Evolutionary conservation across 495 filamentous ascomycete species (phyloP).

Genomic region (Penicillium chermesinum): DNA sequence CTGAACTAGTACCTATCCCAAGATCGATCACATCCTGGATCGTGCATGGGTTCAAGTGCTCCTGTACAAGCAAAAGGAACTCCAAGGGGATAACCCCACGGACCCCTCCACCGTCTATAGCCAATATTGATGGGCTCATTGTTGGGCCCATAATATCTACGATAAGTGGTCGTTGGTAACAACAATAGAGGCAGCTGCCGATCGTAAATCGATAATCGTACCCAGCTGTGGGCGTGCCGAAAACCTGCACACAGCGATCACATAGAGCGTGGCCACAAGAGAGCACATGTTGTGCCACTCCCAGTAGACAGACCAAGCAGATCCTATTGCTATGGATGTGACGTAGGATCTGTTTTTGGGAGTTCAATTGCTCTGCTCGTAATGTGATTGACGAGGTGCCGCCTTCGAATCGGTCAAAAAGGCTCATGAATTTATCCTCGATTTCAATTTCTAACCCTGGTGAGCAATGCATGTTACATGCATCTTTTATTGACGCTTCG

Average conservation of each 20-base stretch:
- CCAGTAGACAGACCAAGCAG: conserved; percentile 24
- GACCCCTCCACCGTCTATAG: conserved; percentile 31
- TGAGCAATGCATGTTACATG: background rate
- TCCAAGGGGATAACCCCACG: conserved; percentile 31
- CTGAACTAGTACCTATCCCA: conserved; percentile 28
- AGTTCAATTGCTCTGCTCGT: conserved; percentile 8
- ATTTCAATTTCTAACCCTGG: background rate
- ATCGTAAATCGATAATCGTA: conserved; percentile 21
- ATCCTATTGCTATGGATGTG: conserved; percentile 10
- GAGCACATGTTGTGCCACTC: conserved; percentile 22
- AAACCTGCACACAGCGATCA: conserved; percentile 24
- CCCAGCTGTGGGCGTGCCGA: conserved; percentile 8
- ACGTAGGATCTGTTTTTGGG: conserved; percentile 7
- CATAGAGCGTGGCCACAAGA: conserved; percentile 27
- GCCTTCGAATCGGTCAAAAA: background rate
- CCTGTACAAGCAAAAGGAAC: conserved; percentile 28
- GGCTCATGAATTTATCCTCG: background rate
- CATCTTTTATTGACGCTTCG: background rate
- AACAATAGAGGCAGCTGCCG: conserved; percentile 15
- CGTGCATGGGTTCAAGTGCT: conserved; percentile 16
- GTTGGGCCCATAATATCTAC: conserved; percentile 29
- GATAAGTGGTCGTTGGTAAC: conserved; percentile 8
- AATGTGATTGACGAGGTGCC: conserved; percentile 9
- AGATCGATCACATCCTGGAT: conserved; percentile 31
- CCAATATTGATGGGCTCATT: conserved; percentile 27